phyloP scores from a whole-genome alignment of 495 filamentous ascomycete genomes.

The Aspergillus leporis region DNA sequence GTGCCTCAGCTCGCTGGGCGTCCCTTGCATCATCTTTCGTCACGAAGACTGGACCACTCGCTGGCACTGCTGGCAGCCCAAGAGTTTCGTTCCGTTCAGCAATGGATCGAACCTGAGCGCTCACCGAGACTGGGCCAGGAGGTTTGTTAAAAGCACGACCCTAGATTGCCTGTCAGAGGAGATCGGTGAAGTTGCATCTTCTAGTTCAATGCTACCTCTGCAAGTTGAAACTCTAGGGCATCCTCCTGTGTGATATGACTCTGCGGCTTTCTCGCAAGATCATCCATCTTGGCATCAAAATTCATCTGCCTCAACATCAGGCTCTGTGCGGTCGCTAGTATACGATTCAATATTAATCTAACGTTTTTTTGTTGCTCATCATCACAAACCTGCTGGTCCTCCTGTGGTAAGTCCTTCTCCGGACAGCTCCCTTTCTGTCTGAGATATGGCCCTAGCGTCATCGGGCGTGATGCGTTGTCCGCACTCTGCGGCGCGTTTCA shows the following conservation, averaged over 20 bases:
- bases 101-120: conserved; percentile 36
- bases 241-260: conserved; percentile 36
- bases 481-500: conserved; percentile 35
- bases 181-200: background rate
- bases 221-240: conserved; percentile 28
- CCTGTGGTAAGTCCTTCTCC: conserved; percentile 56
- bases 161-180: conserved; percentile 9
- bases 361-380: background rate
- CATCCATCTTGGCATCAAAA: conserved; percentile 38
- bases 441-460: conserved; percentile 36
- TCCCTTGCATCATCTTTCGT: conserved; percentile 39
- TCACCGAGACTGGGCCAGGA: conserved; percentile 31
- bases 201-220: background rate
- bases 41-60: conserved; percentile 27
- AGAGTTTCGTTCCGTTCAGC: conserved; percentile 38
- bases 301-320: conserved; percentile 39
- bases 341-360: background rate
- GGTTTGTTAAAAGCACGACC: conserved; percentile 38
- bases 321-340: background rate
- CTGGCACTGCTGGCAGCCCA: conserved; percentile 24
- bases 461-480: conserved; percentile 37
- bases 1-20: conserved; percentile 34
- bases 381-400: conserved; percentile 48
- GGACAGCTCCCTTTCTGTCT: conserved; percentile 37
- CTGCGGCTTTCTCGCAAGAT: conserved; percentile 33